Percentiles rank a stretch among this genome's conserved stretches.
These are phyloP conservation scores for Trichoderma polysporum DNA, from an alignment of 2,329 filamentous ascomycete genomes.

Conservation along the genomic window DNA sequence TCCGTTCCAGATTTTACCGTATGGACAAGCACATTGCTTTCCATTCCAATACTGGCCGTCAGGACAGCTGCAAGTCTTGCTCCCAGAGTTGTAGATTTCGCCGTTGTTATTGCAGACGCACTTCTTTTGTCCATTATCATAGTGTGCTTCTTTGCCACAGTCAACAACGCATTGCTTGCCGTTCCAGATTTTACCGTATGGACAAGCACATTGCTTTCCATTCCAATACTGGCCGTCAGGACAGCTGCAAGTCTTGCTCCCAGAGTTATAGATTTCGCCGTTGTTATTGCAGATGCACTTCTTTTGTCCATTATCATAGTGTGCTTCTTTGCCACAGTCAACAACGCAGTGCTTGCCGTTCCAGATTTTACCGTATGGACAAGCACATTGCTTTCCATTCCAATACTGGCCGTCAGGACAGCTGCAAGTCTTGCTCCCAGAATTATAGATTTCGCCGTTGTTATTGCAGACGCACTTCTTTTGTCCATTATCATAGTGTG, in stretches of 20 bases:
- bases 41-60: not conserved
- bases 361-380: not conserved
- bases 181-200: not conserved
- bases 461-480: conserved; percentile 15
- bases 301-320: not conserved
- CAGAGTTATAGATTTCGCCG: not conserved
- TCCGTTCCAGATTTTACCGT: not conserved
- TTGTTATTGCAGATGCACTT: conserved; percentile 15
- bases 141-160: conserved; percentile 19
- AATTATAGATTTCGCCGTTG: conserved; percentile 3
- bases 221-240: conserved; percentile 8
- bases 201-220: conserved; percentile 4
- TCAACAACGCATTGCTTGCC: conserved; percentile 2
- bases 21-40: conserved; percentile 12
- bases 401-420: not conserved
- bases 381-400: not conserved
- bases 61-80: conserved; percentile 18
- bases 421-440: not conserved
- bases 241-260: conserved; percentile 17
- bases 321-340: conserved; percentile 16
- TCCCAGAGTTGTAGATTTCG: not conserved
- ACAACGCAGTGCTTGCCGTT: not conserved
- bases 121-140: not conserved
- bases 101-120: conserved; percentile 19
- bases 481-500: not conserved